Percentiles rank a stretch among this genome's conserved stretches.
phyloP scores from a whole-genome alignment of 805 yeast species.

The Nakazawaea sp. region DNA sequence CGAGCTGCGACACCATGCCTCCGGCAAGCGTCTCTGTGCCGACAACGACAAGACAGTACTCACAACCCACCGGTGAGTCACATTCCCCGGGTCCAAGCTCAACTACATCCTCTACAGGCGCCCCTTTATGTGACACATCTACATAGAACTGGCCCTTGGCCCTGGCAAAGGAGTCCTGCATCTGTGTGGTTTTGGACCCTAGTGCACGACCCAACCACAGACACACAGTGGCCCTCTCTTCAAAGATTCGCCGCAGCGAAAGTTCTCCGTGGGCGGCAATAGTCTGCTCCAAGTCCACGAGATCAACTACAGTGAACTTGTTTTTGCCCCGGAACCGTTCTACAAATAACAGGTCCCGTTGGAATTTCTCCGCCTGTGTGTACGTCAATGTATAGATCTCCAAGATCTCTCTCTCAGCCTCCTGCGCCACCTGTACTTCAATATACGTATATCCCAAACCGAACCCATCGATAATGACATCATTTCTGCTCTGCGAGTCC shows the following conservation, averaged over 20 bases:
- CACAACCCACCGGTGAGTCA: constrained; percentile 4
- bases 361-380: not conserved
- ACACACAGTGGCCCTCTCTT: not conserved
- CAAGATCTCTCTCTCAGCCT: not conserved
- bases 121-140: not conserved
- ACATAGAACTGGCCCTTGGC: not conserved
- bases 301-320: constrained; percentile 1
- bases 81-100: constrained; percentile 2
- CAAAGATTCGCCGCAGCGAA: constrained; percentile 1
- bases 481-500: not conserved
- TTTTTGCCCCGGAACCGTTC: constrained; percentile 1
- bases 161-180: no score
- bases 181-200: no score
- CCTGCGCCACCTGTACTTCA: not conserved
- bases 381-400: constrained; percentile 7
- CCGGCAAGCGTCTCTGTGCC: constrained; percentile 4
- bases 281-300: not conserved
- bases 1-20: not conserved
- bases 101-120: not conserved
- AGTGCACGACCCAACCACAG: not conserved
- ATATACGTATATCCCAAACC: constrained; percentile 5
- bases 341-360: not conserved
- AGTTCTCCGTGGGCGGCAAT: not conserved
- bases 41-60: not conserved
- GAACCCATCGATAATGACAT: not conserved